Evolutionary conservation across 192 early-diverging fungal species (phyloP), one percentile per base, ranked within the genome.

Genomic region (Fimicolochytrium jonesii): DNA sequence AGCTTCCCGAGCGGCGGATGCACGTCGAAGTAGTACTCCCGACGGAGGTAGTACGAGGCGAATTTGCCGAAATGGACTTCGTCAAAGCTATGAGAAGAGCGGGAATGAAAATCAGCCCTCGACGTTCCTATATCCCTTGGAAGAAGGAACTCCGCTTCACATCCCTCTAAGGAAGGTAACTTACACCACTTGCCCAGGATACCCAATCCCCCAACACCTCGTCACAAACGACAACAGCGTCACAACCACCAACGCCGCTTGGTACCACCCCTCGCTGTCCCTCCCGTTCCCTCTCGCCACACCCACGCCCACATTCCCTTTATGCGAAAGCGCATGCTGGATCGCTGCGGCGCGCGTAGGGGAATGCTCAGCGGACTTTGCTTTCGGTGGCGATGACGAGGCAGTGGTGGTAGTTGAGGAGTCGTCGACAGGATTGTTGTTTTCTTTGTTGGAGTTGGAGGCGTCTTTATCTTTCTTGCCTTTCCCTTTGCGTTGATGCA

Each of bases 51-150:
- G 78, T 88, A 95, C 17, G 85, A 86, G 17, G 93, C 93, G 67
- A 99, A 99, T 71, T 99, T 99, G 48, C 96, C 96, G 81, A 99
- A 99, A 70, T 99, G 96, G 7, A 97, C 95, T 66, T 99, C 96
- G 70, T 99, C 96, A 71, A 99, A 99, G 0, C 90, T 91, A 56
- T 17, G 70, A 52, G 26, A 11, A 22, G 52, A 13, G 31, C 7
- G 7, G 22, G 22, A 26, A 39, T 39, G 37, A 39, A 39, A 39
- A 39, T 11, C 17, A 17, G 37, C 37, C 37, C 37, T 7, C 10
- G 9, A 20, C 20, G 25, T 49, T 7, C 20, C 7, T 26, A 20
- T n/a, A 13, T 49, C 20, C 6, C 10, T 22, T 7, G n/a, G 56
- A 2, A 58, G 1, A 44, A 61, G 25, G 23, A 62, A 3, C 3